Evolutionary conservation across 2,329 filamentous ascomycete species (phyloP), one percentile per base, ranked within the genome.

Genomic region (Fusarium scirpi): DNA sequence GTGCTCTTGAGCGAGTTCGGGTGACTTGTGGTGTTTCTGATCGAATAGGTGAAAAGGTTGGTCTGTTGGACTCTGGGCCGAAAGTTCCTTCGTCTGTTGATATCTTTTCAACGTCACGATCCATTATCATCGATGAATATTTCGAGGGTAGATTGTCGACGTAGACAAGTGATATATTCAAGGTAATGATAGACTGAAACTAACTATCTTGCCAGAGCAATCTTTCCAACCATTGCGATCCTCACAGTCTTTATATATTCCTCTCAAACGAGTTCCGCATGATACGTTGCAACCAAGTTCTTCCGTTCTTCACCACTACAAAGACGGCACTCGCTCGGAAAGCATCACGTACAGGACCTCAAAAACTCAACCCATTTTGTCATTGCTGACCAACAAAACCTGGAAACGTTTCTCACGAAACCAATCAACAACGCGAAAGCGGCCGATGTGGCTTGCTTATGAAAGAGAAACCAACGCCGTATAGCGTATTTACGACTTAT

Each of bases 51-150:
- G 58, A 61, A 41, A 74, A 74, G 1, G 22, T 47, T 27, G 45
- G 27, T 4, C 45, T 16, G 25, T 61, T 56, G 10, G 54, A 46
- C 18, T 53, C 47, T 8, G 32, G 30, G 27, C 30, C 20, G 8
- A 62, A 24, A 32, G 49, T 60, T 53, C 49, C 66, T 49, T 55
- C 62, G n/a, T 60, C 47, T 5, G 62, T 65, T 34, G 71, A 70
- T n/a, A 52, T 68, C 52, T 73, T 76, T 68, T 77, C 75, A 20
- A 72, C 24, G 54, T 77, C 75, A 40, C 48, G 69, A 51, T 76
- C 74, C 68, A 74, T 76, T 27, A 25, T 51, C 20, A 40, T 25
- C 30, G 16, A 25, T 43, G 40, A 16, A 16, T 43, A 11, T 43
- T 47, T 44, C 10, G 20, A 34, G 12, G 15, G 16, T n/a, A 18